Base-by-base conservation (phyloP, 805 yeast genomes). In the Candida ipomoeae region DNA sequence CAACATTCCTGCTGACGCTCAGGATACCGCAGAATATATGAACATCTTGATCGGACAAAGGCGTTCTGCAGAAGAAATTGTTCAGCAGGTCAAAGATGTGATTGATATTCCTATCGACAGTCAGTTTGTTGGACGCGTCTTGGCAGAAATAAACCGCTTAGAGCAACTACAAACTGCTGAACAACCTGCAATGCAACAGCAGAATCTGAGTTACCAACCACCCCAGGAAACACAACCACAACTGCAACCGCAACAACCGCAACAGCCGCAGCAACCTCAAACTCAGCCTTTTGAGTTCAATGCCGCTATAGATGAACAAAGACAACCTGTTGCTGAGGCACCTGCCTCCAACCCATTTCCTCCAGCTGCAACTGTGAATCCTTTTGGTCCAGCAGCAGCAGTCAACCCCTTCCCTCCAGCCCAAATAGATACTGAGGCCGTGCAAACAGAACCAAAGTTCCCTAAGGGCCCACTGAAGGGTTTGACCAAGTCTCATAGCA, bases 11-110 rank as follows among this genome's bases (percentile, higher is more conserved):
- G 77, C 71, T 42, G 78, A 73, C 51, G 75, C 78, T 18, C 67
- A 59, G 40, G 61, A 58, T 43, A 54, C 58, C 38, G 87, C 94
- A 13, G 94, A 87, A 65, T 87, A 80, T 61, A 81, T 87, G 50
- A 77, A 83, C n/a, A 77, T 85, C 40, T 71, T 87, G 64, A 84
- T 87, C 53, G 83, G 84, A 13, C 85, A 84, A 56, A 83, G 84
- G 58, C 82, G 84, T 60, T 69, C 81, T 5, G 78, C 84, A 11
- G 75, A 72, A 15, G 86, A 83, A 48, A 83, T 86, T 34, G 75
- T 78, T 17, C 68, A 67, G 17, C 94, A 87, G 61, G 74, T 87
- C 31, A 71, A 79, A 34, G 78, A 80, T 40, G 69, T 86, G 46
- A 82, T 85, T 54, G 85, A 84, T 48, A 77, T 79, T 3, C 80